Base-by-base conservation (phyloP, 1,284 basidiomycete species). In the Ganoderma meredithae region DNA sequence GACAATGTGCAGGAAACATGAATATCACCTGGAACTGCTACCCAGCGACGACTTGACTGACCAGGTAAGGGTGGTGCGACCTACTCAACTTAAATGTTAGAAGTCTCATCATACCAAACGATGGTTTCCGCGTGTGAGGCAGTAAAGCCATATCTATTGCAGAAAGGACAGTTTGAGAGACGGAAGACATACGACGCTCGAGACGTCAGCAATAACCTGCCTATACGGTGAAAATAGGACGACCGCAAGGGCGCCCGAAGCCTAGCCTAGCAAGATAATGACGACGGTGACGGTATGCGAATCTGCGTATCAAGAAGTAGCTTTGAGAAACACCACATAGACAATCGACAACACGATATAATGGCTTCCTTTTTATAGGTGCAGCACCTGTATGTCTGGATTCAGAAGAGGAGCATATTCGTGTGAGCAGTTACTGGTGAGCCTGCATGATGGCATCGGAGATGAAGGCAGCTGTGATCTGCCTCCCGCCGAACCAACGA, bases 361-460 rank as follows among this genome's bases (percentile, higher is more conserved):
- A 62, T 55, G 53, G 64, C 56, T 58, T 66, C 70, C 55, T 69
- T 67, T 63, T 65, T 66, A 65, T 66, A 59, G 43, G 65, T 63
- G 66, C 69, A 40, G 25, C 36, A n/a, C 66, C 62, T 68, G 59
- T 39, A 52, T 19, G 39, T 25, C 44, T 31, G 53, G 31, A 39
- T 39, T 41, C 36, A 33, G 40, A 7, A 52, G 10, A 44, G 9
- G 47, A 40, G 17, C 40, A 19, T 22, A 22, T 13, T 60, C 6
- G 36, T 19, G 40, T 41, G 58, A 60, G 62, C 62, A 43, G 66
- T 83, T 84, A 93, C 81, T 91, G 90, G 77, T 96, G 94, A 72
- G 95, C 94, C 83, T 94, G 94, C 93, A 97, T 95, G 73, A 97
- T 92, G 65, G 94, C 92, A 77, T 97, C 95, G 68, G 94, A 92